phyloP scores from a whole-genome alignment of 2,329 filamentous ascomycete genomes.

The Helotiales sp. region DNA sequence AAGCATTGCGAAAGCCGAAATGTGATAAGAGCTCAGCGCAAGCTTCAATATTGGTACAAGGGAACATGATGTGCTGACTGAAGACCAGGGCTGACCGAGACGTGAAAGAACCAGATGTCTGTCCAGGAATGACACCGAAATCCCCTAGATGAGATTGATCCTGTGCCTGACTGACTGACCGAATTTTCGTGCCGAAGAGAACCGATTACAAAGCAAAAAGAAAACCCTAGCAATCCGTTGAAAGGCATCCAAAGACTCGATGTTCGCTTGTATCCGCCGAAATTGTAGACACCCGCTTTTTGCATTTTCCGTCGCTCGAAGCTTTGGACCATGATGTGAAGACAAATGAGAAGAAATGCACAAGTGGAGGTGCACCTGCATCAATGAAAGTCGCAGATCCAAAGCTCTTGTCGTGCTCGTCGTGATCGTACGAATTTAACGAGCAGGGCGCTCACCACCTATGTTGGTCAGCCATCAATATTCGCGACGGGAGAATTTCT shows the following conservation, averaged over 20 bases:
- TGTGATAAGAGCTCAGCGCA: conserved; percentile 42
- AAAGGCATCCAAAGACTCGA: conserved; percentile 39
- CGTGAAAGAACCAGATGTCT: conserved; percentile 40
- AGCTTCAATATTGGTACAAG: conserved; percentile 46
- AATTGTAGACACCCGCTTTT: conserved; percentile 38
- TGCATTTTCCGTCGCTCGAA: conserved; percentile 44
- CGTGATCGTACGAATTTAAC: conserved; percentile 45
- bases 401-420: conserved; percentile 42
- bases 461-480: conserved; percentile 45
- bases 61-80: conserved; percentile 43
- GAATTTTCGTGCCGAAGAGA: conserved; percentile 42
- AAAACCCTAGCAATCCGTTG: conserved; percentile 43
- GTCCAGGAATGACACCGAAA: conserved; percentile 42
- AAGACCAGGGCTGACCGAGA: conserved; percentile 40
- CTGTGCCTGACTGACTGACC: conserved; percentile 42
- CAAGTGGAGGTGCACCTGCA: conserved; percentile 44
- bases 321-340: conserved; percentile 43
- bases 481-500: conserved; percentile 43
- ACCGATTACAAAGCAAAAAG: conserved; percentile 40
- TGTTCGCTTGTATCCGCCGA: conserved; percentile 41
- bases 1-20: conserved; percentile 37
- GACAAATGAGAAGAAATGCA: conserved; percentile 41
- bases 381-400: conserved; percentile 45
- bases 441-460: conserved; percentile 46
- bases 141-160: conserved; percentile 35